Percentiles rank a stretch among this genome's conserved stretches.
Evolutionary conservation across 1,139 yeast genomes (phyloP).

Genomic region (Lizanozyma gosingica): DNA sequence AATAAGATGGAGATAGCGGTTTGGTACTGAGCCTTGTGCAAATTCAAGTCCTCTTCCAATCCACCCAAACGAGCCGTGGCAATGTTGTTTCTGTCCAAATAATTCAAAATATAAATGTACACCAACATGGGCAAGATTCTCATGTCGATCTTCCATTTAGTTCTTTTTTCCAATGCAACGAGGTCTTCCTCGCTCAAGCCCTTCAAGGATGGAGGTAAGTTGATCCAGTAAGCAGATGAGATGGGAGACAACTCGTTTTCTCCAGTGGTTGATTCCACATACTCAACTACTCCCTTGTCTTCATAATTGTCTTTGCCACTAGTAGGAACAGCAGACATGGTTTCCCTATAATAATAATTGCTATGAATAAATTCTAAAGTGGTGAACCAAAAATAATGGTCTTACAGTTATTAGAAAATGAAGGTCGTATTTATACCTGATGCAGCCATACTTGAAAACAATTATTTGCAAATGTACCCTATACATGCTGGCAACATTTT

Average conservation of each 20-base stretch:
- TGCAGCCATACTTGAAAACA: no score
- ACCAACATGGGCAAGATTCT: constrained; percentile 49
- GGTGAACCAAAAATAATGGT: no score
- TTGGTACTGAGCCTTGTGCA: constrained; percentile 44
- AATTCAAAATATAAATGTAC: constrained; percentile 43
- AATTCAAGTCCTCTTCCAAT: constrained; percentile 39
- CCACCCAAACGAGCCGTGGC: constrained; percentile 58
- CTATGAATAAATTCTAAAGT: no score
- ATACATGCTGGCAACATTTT: no score
- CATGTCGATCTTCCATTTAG: constrained; percentile 40
- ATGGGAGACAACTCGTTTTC: not conserved
- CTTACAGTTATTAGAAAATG: no score
- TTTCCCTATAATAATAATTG: no score
- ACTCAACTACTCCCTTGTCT: not conserved
- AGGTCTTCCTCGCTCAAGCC: constrained; percentile 28
- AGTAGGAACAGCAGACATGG: not conserved
- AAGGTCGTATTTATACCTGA: no score
- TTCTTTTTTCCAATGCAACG: constrained; percentile 26
- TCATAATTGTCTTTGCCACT: not conserved
- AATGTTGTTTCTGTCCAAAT: constrained; percentile 52
- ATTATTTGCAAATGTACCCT: no score
- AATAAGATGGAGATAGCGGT: constrained; percentile 48
- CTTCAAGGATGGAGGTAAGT: constrained; percentile 25
- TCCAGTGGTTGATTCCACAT: not conserved
- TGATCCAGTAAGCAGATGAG: not conserved